Evolutionary conservation across 305 asterid species (phyloP).

Genomic region (Fraxinus baroniana): DNA sequence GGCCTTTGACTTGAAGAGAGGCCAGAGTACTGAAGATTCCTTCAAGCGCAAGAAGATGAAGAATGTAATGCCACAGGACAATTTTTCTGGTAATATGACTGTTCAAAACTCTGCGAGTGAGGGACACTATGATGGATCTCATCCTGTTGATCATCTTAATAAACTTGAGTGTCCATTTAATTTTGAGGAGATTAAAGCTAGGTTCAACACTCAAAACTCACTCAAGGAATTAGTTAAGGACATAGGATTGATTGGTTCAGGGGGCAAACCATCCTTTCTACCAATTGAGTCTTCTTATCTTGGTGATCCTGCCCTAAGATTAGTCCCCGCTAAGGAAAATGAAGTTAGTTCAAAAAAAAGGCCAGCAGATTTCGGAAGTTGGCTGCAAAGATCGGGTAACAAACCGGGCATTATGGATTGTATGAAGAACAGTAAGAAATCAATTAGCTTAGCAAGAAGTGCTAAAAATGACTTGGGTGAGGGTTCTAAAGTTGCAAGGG

Average conservation of each 20-base stretch:
- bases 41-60: constrained; percentile 49
- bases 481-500: constrained; percentile 37
- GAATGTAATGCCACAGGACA: constrained; percentile 38
- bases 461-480: constrained; percentile 36
- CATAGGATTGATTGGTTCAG: constrained; percentile 63
- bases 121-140: constrained; percentile 42
- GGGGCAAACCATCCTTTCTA: constrained; percentile 54
- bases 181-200: constrained; percentile 68
- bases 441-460: constrained; percentile 28
- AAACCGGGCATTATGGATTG: constrained; percentile 30
- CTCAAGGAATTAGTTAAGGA: constrained; percentile 64
- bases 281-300: constrained; percentile 40
- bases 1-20: constrained; percentile 38
- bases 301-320: constrained; percentile 44
- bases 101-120: constrained; percentile 38
- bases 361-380: constrained; percentile 32
- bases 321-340: constrained; percentile 34
- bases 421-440: constrained; percentile 24
- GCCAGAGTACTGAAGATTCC: constrained; percentile 41
- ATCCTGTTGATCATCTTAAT: constrained; percentile 23
- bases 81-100: constrained; percentile 26
- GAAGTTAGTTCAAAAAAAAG: constrained; percentile 31
- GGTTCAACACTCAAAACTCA: constrained; percentile 59
- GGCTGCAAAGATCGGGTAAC: constrained; percentile 23
- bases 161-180: constrained; percentile 57